phyloP scores from a whole-genome alignment of 2,329 filamentous ascomycete genomes.

The Penicillium italicum region DNA sequence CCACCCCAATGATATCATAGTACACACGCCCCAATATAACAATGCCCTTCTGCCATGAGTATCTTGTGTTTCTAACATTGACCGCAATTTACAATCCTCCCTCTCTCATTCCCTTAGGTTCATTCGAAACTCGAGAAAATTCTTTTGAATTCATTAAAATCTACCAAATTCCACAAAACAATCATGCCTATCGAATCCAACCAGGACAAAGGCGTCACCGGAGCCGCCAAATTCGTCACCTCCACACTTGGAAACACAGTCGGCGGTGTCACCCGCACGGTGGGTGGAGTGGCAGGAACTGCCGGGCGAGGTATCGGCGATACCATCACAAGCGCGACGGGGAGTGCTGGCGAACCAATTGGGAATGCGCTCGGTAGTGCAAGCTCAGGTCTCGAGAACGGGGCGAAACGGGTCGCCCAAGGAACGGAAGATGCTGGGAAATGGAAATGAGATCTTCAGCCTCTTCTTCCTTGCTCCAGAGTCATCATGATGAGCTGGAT shows the following conservation, averaged over 20 bases:
- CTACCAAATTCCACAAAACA: background rate
- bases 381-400: conserved; percentile 54
- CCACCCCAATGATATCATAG: conserved; percentile 8
- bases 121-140: background rate
- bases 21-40: conserved; percentile 1
- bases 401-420: conserved; percentile 49
- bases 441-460: conserved; percentile 39
- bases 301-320: conserved; percentile 56
- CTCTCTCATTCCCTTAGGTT: background rate
- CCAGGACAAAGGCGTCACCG: conserved; percentile 45
- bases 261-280: conserved; percentile 53
- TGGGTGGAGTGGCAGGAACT: conserved; percentile 54
- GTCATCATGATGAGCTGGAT: background rate
- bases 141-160: background rate
- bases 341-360: conserved; percentile 53
- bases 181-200: conserved; percentile 17
- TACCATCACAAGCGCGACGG: conserved; percentile 54
- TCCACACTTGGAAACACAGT: conserved; percentile 55
- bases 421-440: conserved; percentile 58
- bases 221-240: conserved; percentile 54
- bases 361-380: conserved; percentile 55
- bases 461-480: background rate
- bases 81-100: background rate
- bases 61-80: background rate
- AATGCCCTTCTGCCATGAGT: background rate